Evolutionary conservation across 257 asterid species (phyloP).

Genomic region (Linderniella brevidens): DNA sequence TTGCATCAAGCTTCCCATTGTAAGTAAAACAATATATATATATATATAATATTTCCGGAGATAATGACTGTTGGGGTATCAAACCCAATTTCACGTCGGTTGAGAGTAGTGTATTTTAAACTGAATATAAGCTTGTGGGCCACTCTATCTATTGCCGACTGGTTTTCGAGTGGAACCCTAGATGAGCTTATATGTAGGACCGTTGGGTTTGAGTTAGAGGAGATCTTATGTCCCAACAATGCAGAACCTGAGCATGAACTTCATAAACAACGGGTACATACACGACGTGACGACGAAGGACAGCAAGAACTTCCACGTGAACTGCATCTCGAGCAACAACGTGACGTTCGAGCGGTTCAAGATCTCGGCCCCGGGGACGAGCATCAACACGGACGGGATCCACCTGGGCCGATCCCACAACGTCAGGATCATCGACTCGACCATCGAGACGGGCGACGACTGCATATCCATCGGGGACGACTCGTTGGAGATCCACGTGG

Average conservation of each 20-base stretch:
- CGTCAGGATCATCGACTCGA: constrained; percentile 7
- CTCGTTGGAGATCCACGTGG: constrained; percentile 6
- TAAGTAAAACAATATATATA: background rate
- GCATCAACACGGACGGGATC: constrained; percentile 33
- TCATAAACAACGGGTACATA: constrained; percentile 17
- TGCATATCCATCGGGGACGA: constrained; percentile 18
- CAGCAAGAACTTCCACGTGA: constrained; percentile 26
- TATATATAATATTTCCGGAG: too few species aligned
- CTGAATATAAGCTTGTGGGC: too few species aligned
- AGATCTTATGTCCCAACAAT: too few species aligned
- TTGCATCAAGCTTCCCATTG: constrained; percentile 14
- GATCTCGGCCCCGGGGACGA: constrained; percentile 16
- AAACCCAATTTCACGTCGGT: too few species aligned
- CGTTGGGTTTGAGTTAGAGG: too few species aligned
- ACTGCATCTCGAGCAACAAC: constrained; percentile 18
- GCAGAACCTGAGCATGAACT: constrained; percentile 28
- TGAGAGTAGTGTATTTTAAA: too few species aligned
- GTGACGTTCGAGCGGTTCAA: constrained; percentile 15
- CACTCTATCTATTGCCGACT: too few species aligned
- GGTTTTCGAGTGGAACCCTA: too few species aligned
- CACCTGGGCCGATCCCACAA: constrained; percentile 12
- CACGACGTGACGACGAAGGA: constrained; percentile 21
- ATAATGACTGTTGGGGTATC: too few species aligned
- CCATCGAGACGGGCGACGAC: constrained; percentile 18
- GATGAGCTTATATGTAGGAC: too few species aligned